Evolutionary conservation across 192 early-diverging fungal species (phyloP).

Genomic region (Backusella liffmaniae): DNA sequence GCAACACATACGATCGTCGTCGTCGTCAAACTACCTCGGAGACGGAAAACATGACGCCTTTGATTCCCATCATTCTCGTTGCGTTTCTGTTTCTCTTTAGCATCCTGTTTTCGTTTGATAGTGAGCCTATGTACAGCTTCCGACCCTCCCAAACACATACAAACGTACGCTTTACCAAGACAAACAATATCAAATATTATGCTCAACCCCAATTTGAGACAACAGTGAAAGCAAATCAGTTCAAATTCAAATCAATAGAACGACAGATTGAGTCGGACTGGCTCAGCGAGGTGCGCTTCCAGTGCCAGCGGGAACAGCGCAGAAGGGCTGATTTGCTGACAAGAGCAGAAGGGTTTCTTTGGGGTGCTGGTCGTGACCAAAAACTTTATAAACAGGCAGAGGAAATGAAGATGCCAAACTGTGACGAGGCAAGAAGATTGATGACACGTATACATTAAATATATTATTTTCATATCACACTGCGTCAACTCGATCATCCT

Average conservation of each 20-base stretch:
- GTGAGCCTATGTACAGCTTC: conserved; percentile 64
- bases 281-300: conserved; percentile 55
- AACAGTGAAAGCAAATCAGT: conserved; percentile 29
- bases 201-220: conserved; percentile 59
- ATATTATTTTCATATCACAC: no score
- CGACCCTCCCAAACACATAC: conserved; percentile 45
- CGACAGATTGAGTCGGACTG: conserved; percentile 71
- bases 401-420: conserved; percentile 62
- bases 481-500: no score
- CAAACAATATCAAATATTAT: conserved; percentile 70
- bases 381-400: conserved; percentile 63
- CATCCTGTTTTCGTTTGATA: conserved; percentile 44
- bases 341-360: conserved; percentile 63
- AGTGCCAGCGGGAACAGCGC: conserved; percentile 70
- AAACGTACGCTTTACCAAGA: conserved; percentile 50
- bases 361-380: conserved; percentile 56
- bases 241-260: conserved; percentile 67
- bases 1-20: background rate
- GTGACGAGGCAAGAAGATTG: conserved; percentile 60
- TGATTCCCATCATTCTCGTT: conserved; percentile 78
- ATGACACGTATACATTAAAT: background rate
- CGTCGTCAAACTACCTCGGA: background rate
- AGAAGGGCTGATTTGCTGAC: conserved; percentile 50
- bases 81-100: conserved; percentile 72
- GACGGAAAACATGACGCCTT: conserved; percentile 28